phyloP scores from a whole-genome alignment of 2,329 filamentous ascomycete genomes.

The Phaeosphaeriaceae sp. region DNA sequence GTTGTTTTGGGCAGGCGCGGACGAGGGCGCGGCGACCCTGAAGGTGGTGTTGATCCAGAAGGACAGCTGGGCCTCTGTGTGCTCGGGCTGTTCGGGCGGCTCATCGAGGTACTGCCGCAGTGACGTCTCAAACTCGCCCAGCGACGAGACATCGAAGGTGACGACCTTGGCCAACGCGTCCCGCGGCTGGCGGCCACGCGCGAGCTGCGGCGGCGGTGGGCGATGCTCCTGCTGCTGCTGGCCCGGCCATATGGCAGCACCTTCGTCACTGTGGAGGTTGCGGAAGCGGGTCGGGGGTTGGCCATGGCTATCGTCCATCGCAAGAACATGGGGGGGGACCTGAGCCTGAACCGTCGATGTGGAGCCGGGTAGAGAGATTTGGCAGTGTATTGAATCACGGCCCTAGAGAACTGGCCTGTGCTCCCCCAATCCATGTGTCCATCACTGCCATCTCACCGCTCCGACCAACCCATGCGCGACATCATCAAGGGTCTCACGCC shows the following conservation, averaged over 20 bases:
- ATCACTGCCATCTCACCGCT: neutral
- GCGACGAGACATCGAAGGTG: conserved; percentile 36
- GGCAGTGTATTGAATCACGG: neutral
- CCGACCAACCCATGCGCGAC: conserved; percentile 2
- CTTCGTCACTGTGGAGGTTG: conserved; percentile 12
- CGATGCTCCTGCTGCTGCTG: neutral
- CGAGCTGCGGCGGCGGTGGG: conserved; percentile 29
- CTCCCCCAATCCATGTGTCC: neutral
- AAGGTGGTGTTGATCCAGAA: conserved; percentile 49
- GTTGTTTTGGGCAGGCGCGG: conserved; percentile 10
- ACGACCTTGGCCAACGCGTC: conserved; percentile 45
- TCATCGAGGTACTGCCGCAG: conserved; percentile 43
- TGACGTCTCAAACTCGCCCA: conserved; percentile 47
- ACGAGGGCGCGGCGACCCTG: conserved; percentile 27
- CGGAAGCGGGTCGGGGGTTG: conserved; percentile 14
- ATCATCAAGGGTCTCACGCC: neutral
- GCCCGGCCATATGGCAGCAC: conserved; percentile 22
- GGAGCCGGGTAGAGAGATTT: conserved; percentile 6
- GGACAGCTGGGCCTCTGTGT: conserved; percentile 47
- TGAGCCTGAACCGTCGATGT: neutral
- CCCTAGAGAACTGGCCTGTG: neutral
- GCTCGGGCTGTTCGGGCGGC: conserved; percentile 45
- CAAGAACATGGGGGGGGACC: conserved; percentile 2
- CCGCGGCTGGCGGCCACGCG: conserved; percentile 47
- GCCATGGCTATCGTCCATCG: conserved; percentile 29